Evolutionary conservation across 2,329 filamentous ascomycete genomes (phyloP).

Genomic region (Alternaria arborescens): DNA sequence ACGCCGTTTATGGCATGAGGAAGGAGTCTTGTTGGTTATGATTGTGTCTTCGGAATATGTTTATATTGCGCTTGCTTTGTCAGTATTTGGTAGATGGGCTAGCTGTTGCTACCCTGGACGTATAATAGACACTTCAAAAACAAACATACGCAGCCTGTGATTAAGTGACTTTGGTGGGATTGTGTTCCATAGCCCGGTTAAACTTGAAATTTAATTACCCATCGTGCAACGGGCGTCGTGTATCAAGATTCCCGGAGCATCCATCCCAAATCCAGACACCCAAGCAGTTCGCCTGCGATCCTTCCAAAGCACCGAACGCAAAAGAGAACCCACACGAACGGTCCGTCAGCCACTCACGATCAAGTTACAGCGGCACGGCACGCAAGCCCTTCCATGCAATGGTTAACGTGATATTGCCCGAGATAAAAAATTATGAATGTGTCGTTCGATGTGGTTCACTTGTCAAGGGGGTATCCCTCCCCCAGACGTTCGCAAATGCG

Average conservation of each 20-base stretch:
- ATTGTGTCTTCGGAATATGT: slow-evolving; percentile 13
- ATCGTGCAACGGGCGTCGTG: background rate
- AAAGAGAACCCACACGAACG: background rate
- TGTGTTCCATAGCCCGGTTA: background rate
- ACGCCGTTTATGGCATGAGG: slow-evolving; percentile 2
- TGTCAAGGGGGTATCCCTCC: slow-evolving; percentile 3
- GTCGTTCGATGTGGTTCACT: background rate
- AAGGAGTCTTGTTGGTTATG: slow-evolving; percentile 7
- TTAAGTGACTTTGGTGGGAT: background rate
- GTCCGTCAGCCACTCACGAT: background rate
- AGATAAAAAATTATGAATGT: background rate
- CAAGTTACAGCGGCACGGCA: slow-evolving; percentile 1
- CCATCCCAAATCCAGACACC: slow-evolving; percentile 1
- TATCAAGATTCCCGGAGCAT: slow-evolving; percentile 1
- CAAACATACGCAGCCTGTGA: background rate
- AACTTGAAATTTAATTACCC: background rate
- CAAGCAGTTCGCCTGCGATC: background rate
- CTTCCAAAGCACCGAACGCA: slow-evolving; percentile 2
- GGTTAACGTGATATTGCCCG: slow-evolving; percentile 2
- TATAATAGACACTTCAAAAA: slow-evolving; percentile 9
- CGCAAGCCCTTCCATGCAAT: slow-evolving; percentile 4
- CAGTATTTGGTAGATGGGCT: slow-evolving; percentile 4
- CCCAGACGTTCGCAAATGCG: slow-evolving; percentile 7
- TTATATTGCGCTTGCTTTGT: slow-evolving; percentile 4
- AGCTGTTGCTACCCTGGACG: background rate